phyloP scores from a whole-genome alignment of 1,284 basidiomycete genomes.

The Cryptococcus sp. region DNA sequence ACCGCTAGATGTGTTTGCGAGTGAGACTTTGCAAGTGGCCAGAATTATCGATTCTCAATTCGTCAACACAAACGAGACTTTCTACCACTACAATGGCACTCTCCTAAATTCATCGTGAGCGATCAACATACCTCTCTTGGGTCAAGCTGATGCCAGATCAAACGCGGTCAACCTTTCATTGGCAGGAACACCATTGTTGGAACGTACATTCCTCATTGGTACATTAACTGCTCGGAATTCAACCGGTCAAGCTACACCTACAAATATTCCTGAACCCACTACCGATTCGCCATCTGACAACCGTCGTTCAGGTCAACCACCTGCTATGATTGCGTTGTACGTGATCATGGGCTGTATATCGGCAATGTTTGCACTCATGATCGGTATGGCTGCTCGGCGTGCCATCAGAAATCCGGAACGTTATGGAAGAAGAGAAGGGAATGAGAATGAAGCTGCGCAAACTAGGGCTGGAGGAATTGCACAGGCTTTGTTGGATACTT shows the following conservation, averaged over 20 bases:
- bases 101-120: conserved; percentile 37
- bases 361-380: conserved; percentile 71
- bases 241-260: conserved; percentile 47
- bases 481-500: conserved; percentile 86
- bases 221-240: conserved; percentile 65
- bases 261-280: conserved; percentile 16
- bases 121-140: conserved; percentile 48
- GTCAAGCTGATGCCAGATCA: conserved; percentile 13
- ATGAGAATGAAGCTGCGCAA: conserved; percentile 53
- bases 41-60: conserved; percentile 63
- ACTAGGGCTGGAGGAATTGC: conserved; percentile 74
- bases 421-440: conserved; percentile 67
- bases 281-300: conserved; percentile 3
- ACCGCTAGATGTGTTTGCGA: conserved; percentile 70
- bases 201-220: conserved; percentile 62
- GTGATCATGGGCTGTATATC: conserved; percentile 80
- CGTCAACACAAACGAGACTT: conserved; percentile 53
- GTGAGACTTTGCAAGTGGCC: conserved; percentile 29
- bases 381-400: conserved; percentile 73
- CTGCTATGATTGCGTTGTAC: conserved; percentile 69
- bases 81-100: conserved; percentile 54
- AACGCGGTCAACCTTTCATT: conserved; percentile 54
- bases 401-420: conserved; percentile 84
- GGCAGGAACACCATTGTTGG: conserved; percentile 42
- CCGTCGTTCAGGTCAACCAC: conserved; percentile 10